Evolutionary conservation across 75 land plant species (phyloP).

Genomic region (Sequoiadendron giganteum): DNA sequence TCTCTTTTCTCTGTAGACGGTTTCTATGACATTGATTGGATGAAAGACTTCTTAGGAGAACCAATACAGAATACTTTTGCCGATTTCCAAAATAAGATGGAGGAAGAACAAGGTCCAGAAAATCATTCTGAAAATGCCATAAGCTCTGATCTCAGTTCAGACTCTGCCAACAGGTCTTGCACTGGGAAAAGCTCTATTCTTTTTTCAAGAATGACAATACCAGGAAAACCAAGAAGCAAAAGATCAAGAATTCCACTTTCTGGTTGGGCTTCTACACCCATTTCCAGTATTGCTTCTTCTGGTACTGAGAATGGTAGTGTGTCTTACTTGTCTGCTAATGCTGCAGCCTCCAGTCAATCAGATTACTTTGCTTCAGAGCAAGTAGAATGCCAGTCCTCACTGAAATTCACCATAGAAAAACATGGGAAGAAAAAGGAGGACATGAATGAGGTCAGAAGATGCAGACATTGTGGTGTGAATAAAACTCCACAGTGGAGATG

Average conservation of each 20-base stretch:
- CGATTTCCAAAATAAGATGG: too few species aligned
- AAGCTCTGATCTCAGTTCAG: too few species aligned
- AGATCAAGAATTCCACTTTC: slow-evolving; percentile 39
- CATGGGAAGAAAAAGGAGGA: slow-evolving; percentile 20
- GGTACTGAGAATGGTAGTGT: not conserved
- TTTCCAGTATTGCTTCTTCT: slow-evolving; percentile 19
- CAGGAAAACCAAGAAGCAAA: slow-evolving; percentile 45
- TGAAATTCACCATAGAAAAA: slow-evolving; percentile 1
- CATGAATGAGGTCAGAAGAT: slow-evolving; percentile 14
- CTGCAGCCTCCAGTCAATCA: not conserved
- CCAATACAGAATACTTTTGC: too few species aligned
- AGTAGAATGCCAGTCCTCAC: slow-evolving; percentile 18
- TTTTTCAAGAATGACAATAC: slow-evolving; percentile 8
- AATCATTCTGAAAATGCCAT: too few species aligned
- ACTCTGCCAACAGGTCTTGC: too few species aligned
- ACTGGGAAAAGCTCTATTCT: slow-evolving; percentile 9
- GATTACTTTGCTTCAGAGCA: slow-evolving; percentile 4
- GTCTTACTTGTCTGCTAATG: not conserved
- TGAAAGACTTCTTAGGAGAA: too few species aligned
- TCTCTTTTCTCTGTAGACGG: too few species aligned
- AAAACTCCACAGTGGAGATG: slow-evolving; percentile 57
- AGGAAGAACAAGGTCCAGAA: too few species aligned
- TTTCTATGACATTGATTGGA: too few species aligned
- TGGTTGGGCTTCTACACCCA: slow-evolving; percentile 28
- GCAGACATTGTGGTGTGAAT: slow-evolving; percentile 43